These are phyloP conservation scores for Teratosphaeria viscida DNA, from an alignment of 2,329 filamentous ascomycete genomes.

Conservation along the genomic window DNA sequence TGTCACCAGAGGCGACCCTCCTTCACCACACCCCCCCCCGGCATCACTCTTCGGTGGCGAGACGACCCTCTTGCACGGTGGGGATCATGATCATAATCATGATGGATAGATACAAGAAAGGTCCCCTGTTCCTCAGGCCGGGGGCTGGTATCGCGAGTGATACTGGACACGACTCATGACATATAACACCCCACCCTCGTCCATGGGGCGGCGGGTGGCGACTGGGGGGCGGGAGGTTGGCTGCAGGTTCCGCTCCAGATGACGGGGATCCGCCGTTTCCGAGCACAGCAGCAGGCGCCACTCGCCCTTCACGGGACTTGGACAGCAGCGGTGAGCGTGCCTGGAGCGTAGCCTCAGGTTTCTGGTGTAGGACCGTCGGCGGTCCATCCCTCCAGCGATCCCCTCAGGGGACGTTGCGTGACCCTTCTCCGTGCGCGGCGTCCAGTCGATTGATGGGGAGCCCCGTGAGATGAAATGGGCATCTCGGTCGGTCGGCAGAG, in stretches of 20 bases:
- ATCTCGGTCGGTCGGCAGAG: no score
- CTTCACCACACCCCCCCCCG: not conserved
- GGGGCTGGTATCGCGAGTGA: not conserved
- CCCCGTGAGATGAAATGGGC: not conserved
- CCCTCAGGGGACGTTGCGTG: not conserved
- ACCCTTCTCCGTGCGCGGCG: not conserved
- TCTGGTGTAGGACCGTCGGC: constrained; percentile 6
- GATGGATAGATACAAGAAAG: not conserved
- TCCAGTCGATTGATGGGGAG: constrained; percentile 8
- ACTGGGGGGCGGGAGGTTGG: constrained; percentile 9
- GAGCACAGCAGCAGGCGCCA: constrained; percentile 8
- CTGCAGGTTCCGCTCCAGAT: constrained; percentile 9
- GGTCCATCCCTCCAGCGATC: not conserved
- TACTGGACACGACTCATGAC: constrained; percentile 4
- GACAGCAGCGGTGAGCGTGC: constrained; percentile 9
- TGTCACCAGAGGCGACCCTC: constrained; percentile 1
- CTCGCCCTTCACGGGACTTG: constrained; percentile 4
- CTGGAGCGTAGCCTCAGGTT: constrained; percentile 8
- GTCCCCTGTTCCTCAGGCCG: not conserved
- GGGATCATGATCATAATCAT: not conserved
- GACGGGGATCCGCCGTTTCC: constrained; percentile 1
- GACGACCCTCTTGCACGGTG: not conserved
- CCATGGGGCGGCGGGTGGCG: constrained; percentile 8
- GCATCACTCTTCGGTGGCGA: not conserved
- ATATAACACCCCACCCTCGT: constrained; percentile 5